Evolutionary conservation across 108 stramenopile genomes (phyloP).

Genomic region (Skeletonema marinoi): DNA sequence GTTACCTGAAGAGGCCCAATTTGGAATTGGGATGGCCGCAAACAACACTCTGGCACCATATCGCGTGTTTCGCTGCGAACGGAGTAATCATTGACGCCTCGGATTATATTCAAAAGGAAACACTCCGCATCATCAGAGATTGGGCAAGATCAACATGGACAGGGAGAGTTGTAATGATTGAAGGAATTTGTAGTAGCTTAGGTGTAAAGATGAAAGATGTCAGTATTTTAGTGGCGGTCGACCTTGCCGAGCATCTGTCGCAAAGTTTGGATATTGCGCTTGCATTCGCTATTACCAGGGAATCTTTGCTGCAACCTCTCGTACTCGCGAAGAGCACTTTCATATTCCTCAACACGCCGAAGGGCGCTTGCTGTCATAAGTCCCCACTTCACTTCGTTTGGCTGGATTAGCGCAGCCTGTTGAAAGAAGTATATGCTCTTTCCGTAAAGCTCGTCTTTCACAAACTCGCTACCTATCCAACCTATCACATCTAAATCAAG

Average conservation of each 20-base stretch:
- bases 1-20: too few species aligned
- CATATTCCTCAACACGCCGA: constrained; percentile 66
- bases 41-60: too few species aligned
- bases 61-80: too few species aligned
- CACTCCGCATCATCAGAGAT: background rate
- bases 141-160: background rate
- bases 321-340: constrained; percentile 69
- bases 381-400: constrained; percentile 88
- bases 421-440: constrained; percentile 86
- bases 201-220: too few species aligned
- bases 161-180: background rate
- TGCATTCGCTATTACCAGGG: constrained; percentile 21
- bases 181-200: background rate
- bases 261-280: constrained; percentile 59
- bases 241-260: constrained; percentile 57
- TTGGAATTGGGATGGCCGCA: too few species aligned
- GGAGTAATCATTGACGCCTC: constrained; percentile 3
- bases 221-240: background rate
- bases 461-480: constrained; percentile 90
- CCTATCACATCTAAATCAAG: constrained; percentile 84
- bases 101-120: constrained; percentile 26
- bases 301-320: constrained; percentile 37
- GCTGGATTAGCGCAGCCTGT: constrained; percentile 82
- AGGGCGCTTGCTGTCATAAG: constrained; percentile 87
- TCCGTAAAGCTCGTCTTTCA: constrained; percentile 88